Evolutionary conservation across 1,284 basidiomycete genomes (phyloP).

Genomic region (Rhodotorula sp.): DNA sequence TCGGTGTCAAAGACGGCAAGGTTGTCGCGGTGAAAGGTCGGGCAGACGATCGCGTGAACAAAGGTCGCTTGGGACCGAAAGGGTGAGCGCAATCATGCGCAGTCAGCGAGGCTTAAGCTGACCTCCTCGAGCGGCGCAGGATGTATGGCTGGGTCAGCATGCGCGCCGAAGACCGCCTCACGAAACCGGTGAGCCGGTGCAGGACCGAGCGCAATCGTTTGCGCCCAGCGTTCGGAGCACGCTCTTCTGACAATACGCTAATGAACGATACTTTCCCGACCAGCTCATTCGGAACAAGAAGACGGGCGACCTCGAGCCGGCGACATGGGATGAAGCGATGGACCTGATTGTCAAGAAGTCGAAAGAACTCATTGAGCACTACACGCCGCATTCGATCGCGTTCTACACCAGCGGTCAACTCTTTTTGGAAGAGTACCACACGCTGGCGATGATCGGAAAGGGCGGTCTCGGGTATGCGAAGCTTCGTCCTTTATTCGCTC

Average conservation of each 20-base stretch:
- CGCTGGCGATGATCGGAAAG: constrained; percentile 17
- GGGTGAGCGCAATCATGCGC: not conserved
- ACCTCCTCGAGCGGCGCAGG: not conserved
- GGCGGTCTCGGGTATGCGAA: constrained; percentile 3
- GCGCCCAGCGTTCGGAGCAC: too few species aligned
- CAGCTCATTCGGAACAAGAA: constrained; percentile 9
- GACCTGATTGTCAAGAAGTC: constrained; percentile 12
- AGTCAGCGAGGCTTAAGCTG: not conserved
- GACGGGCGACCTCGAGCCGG: constrained; percentile 19
- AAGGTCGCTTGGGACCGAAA: constrained; percentile 16
- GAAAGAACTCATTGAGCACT: constrained; percentile 15
- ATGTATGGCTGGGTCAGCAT: constrained; percentile 19
- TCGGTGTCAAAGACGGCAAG: constrained; percentile 16
- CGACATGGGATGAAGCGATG: constrained; percentile 14
- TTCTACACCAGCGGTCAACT: constrained; percentile 21
- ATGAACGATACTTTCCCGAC: not conserved
- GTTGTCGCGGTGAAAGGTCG: constrained; percentile 9
- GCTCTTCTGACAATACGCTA: not conserved
- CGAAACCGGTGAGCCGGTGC: constrained; percentile 1
- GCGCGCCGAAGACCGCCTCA: constrained; percentile 13
- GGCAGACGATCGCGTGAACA: constrained; percentile 13
- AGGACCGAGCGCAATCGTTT: too few species aligned
- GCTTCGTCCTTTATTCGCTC: not conserved
- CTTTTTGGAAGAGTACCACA: constrained; percentile 20
- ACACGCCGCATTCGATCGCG: constrained; percentile 19